phyloP scores from a whole-genome alignment of 768 basidiomycete species.

The Clavulina sp. region DNA sequence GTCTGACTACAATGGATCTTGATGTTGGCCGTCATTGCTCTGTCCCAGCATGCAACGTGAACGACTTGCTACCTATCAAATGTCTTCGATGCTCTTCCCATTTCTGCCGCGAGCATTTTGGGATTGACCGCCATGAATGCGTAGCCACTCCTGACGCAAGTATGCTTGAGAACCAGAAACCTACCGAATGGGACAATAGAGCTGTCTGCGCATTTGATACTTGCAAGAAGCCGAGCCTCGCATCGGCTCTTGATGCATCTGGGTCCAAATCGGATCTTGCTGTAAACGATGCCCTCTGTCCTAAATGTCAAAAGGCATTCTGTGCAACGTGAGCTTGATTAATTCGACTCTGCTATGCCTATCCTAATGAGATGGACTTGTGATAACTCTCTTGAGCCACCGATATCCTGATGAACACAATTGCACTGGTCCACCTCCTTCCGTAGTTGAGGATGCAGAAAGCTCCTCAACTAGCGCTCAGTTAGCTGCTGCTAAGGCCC shows the following conservation, averaged over 20 bases:
- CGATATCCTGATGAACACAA: conserved; percentile 45
- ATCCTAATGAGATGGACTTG: neutral
- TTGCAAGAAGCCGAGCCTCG: conserved; percentile 42
- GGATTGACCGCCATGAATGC: conserved; percentile 45
- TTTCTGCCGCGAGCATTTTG: conserved; percentile 50
- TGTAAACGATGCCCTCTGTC: conserved; percentile 27
- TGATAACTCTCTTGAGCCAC: conserved; percentile 29
- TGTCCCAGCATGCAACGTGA: conserved; percentile 34
- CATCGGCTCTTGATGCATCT: conserved; percentile 18
- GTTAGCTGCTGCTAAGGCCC: conserved; percentile 32
- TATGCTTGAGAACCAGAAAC: neutral
- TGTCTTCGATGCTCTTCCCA: conserved; percentile 36
- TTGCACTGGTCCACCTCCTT: conserved; percentile 23
- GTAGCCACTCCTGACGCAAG: conserved; percentile 10
- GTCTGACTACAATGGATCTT: conserved; percentile 24
- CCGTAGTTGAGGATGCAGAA: conserved; percentile 11
- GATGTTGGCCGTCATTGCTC: conserved; percentile 52
- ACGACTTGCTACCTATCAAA: conserved; percentile 63
- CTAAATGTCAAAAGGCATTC: conserved; percentile 36
- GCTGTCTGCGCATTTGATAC: conserved; percentile 31
- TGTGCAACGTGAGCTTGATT: conserved; percentile 50
- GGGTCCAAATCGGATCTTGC: conserved; percentile 12
- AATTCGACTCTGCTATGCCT: too few species aligned
- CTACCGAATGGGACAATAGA: conserved; percentile 15
- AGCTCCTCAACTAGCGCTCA: too few species aligned